Evolutionary conservation across 192 early-diverging fungal genomes (phyloP).

Genomic region (Fimicolochytrium jonesii): DNA sequence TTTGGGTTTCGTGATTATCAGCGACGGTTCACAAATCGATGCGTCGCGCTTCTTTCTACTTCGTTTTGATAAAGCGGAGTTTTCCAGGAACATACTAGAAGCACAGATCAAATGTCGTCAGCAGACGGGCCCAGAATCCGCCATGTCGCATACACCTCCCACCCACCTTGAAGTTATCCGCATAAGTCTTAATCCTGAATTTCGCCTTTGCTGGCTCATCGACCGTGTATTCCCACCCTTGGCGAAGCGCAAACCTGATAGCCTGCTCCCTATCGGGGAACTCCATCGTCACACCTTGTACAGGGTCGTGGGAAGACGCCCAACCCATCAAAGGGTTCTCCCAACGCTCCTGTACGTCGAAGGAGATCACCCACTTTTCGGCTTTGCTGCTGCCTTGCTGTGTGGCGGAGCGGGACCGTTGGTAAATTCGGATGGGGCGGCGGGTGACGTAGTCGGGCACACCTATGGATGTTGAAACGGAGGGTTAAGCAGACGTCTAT

Average conservation of each 20-base stretch:
- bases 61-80: slow-evolving; percentile 78
- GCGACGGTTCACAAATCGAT: no score
- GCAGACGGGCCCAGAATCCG: not conserved
- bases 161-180: slow-evolving; percentile 79
- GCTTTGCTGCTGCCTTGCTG: slow-evolving; percentile 77
- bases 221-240: slow-evolving; percentile 90
- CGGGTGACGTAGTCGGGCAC: slow-evolving; percentile 17
- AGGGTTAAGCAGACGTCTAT: not conserved
- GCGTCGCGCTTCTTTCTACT: no score
- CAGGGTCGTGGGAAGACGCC: slow-evolving; percentile 75
- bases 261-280: slow-evolving; percentile 86
- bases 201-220: slow-evolving; percentile 81
- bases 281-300: slow-evolving; percentile 76
- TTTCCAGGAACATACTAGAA: slow-evolving; percentile 65
- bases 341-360: slow-evolving; percentile 86
- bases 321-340: slow-evolving; percentile 94
- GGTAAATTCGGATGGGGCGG: slow-evolving; percentile 74
- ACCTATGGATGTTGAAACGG: slow-evolving; percentile 4
- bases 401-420: slow-evolving; percentile 76
- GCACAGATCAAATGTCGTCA: not conserved
- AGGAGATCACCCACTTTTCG: slow-evolving; percentile 85
- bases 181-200: slow-evolving; percentile 82
- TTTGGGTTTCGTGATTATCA: no score
- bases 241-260: slow-evolving; percentile 90
- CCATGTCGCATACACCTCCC: not conserved